Base-by-base conservation (phyloP, 257 asterid genomes). In the Jacaranda copaia region DNA sequence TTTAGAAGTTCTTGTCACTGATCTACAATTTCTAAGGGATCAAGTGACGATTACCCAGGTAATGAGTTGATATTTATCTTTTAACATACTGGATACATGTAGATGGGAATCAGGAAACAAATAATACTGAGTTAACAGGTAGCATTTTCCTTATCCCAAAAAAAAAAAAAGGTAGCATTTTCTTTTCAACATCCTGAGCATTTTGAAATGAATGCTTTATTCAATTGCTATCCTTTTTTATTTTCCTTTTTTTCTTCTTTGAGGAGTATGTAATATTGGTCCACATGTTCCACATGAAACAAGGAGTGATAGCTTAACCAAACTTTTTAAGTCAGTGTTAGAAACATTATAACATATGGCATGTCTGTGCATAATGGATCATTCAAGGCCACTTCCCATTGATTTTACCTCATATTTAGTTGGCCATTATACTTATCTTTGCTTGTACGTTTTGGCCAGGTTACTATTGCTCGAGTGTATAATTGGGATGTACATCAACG, bases 401-500 rank as follows among this genome's bases (percentile, higher is more conserved):
- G 38, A 25, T 32, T 59, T 32, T 0, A 35, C 10, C 4, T 11
- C 19, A 61, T 35, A 13, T 35, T 13, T 61, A 16, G 11, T 66
- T 43, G 4, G 16, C n/a, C 72, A 19, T 46, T 43, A 43, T 65
- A 65, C 16, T 38, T 63, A 39, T 63, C 68, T 39, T 63, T 38
- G 5, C 35, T 63, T 3, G 38, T n/a, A 38, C 15, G 42, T 40
- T 12, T 18, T 77, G 73, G 66, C 64, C 88, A 91, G 97, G 97
- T 91, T 45, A 91, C 91, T 5, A 85, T 85, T 75, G 93, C 97
- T 45, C 90, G 97, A 3, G 87, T 89, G 49, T 91, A 91, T 77
- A 91, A 91, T 78, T 87, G 93, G 93, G 97, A 91, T 46, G 93
- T 91, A 40, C 90, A 89, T 80, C 94, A 89, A 81, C 88, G 93